These are phyloP conservation scores for Tolypocladium ophioglossoides DNA, from an alignment of 2,329 filamentous ascomycete species.

Conservation along the genomic window DNA sequence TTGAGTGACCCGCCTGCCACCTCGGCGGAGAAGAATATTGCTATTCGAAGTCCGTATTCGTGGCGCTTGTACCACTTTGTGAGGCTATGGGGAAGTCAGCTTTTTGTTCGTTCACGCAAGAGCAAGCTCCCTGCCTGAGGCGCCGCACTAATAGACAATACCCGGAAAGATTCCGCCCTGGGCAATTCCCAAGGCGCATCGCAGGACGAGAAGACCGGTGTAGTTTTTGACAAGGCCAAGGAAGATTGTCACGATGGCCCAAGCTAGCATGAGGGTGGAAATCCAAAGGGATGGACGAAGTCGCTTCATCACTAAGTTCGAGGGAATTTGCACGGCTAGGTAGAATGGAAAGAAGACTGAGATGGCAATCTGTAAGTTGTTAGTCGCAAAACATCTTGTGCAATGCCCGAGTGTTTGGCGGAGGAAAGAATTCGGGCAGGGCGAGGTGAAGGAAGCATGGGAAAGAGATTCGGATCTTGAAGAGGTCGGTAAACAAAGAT, in stretches of 20 bases:
- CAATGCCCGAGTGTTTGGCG: too few species aligned
- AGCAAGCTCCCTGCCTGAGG: too few species aligned
- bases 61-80: constrained; percentile 49
- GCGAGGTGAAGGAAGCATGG: too few species aligned
- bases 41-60: constrained; percentile 51
- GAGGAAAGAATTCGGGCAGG: too few species aligned
- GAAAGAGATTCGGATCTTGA: too few species aligned
- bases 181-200: constrained; percentile 36
- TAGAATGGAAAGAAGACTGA: constrained; percentile 44
- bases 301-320: constrained; percentile 45
- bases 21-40: constrained; percentile 47
- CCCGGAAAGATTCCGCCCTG: constrained; percentile 53
- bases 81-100: constrained; percentile 22
- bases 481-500: too few species aligned
- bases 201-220: constrained; percentile 35
- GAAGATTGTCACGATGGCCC: constrained; percentile 34
- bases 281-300: constrained; percentile 42
- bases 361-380: constrained; percentile 25
- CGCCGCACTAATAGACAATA: constrained; percentile 41
- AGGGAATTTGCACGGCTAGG: constrained; percentile 41
- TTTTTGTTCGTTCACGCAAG: background rate
- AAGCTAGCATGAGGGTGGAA: constrained; percentile 41
- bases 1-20: constrained; percentile 53
- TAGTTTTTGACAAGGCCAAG: constrained; percentile 43
- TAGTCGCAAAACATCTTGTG: background rate